These are phyloP conservation scores for Mucor piriformis DNA, from an alignment of 371 early-diverging fungal genomes.

Conservation along the genomic window DNA sequence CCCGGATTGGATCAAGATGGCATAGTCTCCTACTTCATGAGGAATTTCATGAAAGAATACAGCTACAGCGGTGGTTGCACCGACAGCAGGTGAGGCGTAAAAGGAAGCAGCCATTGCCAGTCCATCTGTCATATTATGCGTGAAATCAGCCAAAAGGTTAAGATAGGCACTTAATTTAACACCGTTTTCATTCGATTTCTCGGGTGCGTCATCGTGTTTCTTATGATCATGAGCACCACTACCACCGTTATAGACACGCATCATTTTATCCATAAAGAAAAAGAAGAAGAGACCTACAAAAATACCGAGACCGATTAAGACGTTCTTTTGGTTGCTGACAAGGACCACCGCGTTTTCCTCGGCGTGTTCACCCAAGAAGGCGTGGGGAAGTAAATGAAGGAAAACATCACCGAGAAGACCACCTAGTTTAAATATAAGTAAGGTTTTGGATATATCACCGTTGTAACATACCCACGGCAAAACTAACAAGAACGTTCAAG, in stretches of 20 bases:
- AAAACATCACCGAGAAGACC: constrained; percentile 87
- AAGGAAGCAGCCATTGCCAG: constrained; percentile 91
- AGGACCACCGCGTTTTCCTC: constrained; percentile 48
- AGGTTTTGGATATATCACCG: not conserved
- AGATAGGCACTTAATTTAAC: constrained; percentile 80
- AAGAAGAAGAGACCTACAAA: constrained; percentile 78
- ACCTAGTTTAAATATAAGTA: constrained; percentile 33
- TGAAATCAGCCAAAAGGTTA: constrained; percentile 84
- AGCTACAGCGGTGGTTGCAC: constrained; percentile 85
- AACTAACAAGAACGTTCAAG: constrained; percentile 78
- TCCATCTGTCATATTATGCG: constrained; percentile 93
- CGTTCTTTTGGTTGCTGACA: constrained; percentile 63
- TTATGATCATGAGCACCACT: constrained; percentile 58
- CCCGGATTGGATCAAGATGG: constrained; percentile 85
- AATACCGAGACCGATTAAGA: constrained; percentile 72
- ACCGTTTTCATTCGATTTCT: constrained; percentile 21
- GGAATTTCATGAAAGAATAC: constrained; percentile 95
- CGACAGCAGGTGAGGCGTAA: constrained; percentile 80
- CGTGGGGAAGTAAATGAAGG: constrained; percentile 81
- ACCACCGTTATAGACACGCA: constrained; percentile 77
- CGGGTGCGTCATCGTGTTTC: constrained; percentile 5
- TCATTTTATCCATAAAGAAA: constrained; percentile 79
- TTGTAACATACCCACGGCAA: constrained; percentile 71
- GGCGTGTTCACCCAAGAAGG: constrained; percentile 64
- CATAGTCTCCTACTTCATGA: constrained; percentile 92